A percentile compares a stretch with the other conserved stretches of the same genome.
Evolutionary conservation across 139 green algal genomes (phyloP).

Genomic region (Closterium sp.): DNA sequence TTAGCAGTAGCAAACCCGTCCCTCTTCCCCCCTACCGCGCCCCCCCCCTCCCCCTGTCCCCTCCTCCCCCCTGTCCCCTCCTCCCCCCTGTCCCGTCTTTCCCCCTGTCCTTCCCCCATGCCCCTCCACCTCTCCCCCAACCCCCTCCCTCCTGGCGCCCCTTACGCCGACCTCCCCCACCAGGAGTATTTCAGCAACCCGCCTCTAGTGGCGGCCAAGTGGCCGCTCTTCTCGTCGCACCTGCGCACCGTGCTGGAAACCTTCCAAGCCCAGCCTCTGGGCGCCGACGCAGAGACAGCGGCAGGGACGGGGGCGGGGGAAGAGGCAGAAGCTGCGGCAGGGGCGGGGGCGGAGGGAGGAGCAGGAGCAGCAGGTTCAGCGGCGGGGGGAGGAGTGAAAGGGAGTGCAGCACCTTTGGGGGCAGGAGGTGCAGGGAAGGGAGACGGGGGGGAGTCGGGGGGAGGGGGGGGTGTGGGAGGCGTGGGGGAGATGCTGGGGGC

Average conservation of each 20-base stretch:
- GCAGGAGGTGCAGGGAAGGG: not conserved
- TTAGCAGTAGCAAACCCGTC: too few relatives aligned
- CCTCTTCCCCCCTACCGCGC: too few relatives aligned
- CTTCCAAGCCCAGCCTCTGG: not conserved
- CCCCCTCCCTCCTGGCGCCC: not conserved
- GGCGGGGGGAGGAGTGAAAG: not conserved
- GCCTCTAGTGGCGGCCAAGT: constrained; percentile 2
- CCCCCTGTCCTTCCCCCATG: not conserved
- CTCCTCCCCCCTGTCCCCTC: not conserved
- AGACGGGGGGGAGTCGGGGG: not conserved
- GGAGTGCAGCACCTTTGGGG: not conserved
- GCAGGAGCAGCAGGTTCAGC: not conserved
- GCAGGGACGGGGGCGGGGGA: not conserved
- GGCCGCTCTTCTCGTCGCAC: not conserved
- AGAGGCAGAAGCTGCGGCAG: not conserved
- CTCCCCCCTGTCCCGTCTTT: not conserved
- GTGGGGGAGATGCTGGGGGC: not conserved
- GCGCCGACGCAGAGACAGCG: not conserved
- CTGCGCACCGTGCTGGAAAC: not conserved
- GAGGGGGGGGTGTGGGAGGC: not conserved
- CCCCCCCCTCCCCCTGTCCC: too few relatives aligned
- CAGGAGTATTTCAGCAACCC: constrained; percentile 37
- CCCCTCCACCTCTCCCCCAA: not conserved
- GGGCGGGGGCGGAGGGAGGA: not conserved
- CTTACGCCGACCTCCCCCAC: not conserved